Evolutionary conservation across 1,284 basidiomycete genomes (phyloP), one percentile per base, ranked within the genome.

Genomic region (Singerocomus inundabilis): DNA sequence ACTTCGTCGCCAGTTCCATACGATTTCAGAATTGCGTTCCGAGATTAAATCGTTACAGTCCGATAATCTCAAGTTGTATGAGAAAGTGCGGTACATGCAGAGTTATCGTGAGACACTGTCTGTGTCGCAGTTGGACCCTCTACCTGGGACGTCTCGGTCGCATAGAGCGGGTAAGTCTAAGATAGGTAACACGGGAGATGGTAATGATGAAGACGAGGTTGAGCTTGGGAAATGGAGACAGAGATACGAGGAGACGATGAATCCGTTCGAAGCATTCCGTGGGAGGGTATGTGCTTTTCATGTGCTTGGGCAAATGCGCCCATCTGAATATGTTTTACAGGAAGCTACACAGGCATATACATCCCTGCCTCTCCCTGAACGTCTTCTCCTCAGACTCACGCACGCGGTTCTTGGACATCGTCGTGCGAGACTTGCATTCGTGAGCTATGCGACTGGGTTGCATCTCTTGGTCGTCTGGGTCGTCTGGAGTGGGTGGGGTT

Each of bases 11-110:
- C 95, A 98, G 68, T 96, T 91, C 72, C 91, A 94, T 55, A 83
- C 87, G 45, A 94, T 98, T 57, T 91, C 93, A 0, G 93, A 97
- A 61, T 75, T 97, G 16, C 85, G 93, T 11, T 75, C 83, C 25
- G 95, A 97, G 70, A 85, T 93, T 70, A 91, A 94, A 69, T 84
- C 81, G 40, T 75, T 97, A 30, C 93, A 97, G 69, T 79, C 84
- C 0, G 95, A 97, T 68, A 97, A 97, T 66, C 79, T 98, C 48
- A 97, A 97, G 69, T 73, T 96, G 48, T 97, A 97, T 69, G 95
- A 97, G 71, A 98, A 96, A 73, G 94, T 97, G 34, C 83, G 93
- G 52, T 97, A 97, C 67, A 94, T 96, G 84, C 93, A 96, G 68
- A 91, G 88, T 56, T 97, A 97, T 63, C 80, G 91, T 13, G 87